phyloP scores from a whole-genome alignment of 164 flowering plant species.

The Buxus sempervirens region DNA sequence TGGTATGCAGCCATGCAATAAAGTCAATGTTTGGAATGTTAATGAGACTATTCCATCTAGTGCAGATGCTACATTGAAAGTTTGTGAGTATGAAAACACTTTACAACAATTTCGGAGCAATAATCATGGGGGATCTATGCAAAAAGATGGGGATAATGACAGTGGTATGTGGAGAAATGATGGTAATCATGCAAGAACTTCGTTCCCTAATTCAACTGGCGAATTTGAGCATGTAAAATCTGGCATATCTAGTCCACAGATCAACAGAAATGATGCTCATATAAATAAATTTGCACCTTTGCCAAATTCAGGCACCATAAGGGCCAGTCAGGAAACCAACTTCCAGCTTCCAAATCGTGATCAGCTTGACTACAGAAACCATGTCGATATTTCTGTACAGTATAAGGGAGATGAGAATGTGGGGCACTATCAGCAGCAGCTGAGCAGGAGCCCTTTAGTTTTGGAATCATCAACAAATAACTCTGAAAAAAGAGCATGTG shows the following conservation, averaged over 20 bases:
- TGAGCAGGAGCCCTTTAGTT: slow-evolving; percentile 13
- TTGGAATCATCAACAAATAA: slow-evolving; percentile 18
- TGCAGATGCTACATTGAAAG: slow-evolving; percentile 16
- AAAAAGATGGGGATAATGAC: slow-evolving; percentile 21
- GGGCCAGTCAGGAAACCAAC: slow-evolving; percentile 25
- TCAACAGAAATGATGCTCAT: slow-evolving; percentile 21
- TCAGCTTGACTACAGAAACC: slow-evolving; percentile 29
- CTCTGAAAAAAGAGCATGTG: slow-evolving; percentile 30
- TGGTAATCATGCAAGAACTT: slow-evolving; percentile 11
- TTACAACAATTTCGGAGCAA: slow-evolving; percentile 20
- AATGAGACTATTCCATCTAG: slow-evolving; percentile 18
- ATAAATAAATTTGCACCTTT: slow-evolving; percentile 14
- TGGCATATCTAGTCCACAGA: slow-evolving; percentile 17
- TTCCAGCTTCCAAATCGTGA: slow-evolving; percentile 22
- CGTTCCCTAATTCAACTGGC: slow-evolving; percentile 21
- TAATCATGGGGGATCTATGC: slow-evolving; percentile 21
- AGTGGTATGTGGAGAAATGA: slow-evolving; percentile 27
- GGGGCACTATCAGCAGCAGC: slow-evolving; percentile 24
- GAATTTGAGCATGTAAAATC: slow-evolving; percentile 28
- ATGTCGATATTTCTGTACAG: slow-evolving; percentile 20
- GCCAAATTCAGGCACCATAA: slow-evolving; percentile 18
- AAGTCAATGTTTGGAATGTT: slow-evolving; percentile 24
- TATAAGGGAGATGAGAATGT: slow-evolving; percentile 25
- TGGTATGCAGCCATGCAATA: slow-evolving; percentile 20
- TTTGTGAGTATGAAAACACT: slow-evolving; percentile 7